Base-by-base conservation (phyloP, 306 rosid species). In the Corylus avellana region DNA sequence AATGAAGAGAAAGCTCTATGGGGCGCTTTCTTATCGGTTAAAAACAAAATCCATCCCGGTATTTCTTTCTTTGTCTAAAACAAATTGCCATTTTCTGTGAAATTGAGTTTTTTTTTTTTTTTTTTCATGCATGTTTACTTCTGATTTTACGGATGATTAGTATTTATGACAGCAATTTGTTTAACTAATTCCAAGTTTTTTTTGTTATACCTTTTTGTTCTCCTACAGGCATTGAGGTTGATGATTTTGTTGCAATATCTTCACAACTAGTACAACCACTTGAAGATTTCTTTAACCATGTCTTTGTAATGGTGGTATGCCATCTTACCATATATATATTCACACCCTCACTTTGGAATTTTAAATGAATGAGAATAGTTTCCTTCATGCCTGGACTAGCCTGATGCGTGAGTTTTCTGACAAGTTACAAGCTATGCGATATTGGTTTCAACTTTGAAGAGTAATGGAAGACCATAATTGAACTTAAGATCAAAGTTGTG, bases 261-360 rank as follows among this genome's bases (percentile, higher is more conserved):
- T 87, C 90, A 27, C 83, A 92, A 69, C 89, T 94, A n/a, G 78
- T 92, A 53, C 87, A 91, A 80, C 98, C 98, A 27, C 97, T 94
- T 37, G 97, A 94, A 18, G 89, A 94, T 84, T 94, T 92, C 93
- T 94, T 94, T 35, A 83, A 87, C 44, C 81, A 79, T 76, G 98
- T 94, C 76, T 94, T 91, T 11, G 98, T 92, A 70, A 94, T 92
- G 98, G 97, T 91, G 98, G 98, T 94, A 92, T 12, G 98, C 85
- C 79, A 59, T 17, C 68, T 72, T 22, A 32, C 80, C 13, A 27
- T 69, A 72, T 58, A 51, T 39, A 39, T 39, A 42, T 42, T 49
- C 37, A 59, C 37, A 25, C 66, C 66, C 32, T 63, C 59, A 4
- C 0, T 54, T 63, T 14, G 10, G 70, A 35, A 5, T 63, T 63